phyloP scores from a whole-genome alignment of 768 basidiomycete genomes.

The Mycena kentingensis region DNA sequence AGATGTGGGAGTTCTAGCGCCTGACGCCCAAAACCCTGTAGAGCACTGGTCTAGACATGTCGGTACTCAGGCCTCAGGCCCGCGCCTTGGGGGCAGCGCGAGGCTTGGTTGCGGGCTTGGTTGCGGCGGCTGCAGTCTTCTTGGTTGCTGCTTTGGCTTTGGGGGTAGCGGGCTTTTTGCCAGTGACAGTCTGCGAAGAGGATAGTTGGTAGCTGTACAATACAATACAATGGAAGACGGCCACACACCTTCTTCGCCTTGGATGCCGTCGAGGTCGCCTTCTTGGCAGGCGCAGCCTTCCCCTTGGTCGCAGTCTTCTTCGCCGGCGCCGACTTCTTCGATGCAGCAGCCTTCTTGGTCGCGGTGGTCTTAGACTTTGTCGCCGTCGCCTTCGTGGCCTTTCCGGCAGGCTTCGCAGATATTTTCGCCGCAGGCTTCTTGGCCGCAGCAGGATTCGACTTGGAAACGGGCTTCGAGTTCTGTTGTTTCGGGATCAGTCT shows the following conservation, averaged over 20 bases:
- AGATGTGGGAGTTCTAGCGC: background rate
- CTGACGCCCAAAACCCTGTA: background rate
- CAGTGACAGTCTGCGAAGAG: slow-evolving; percentile 4
- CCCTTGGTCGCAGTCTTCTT: slow-evolving; percentile 8
- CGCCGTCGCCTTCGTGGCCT: slow-evolving; percentile 1
- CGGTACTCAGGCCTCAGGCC: too few species aligned
- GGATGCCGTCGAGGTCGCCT: slow-evolving; percentile 8
- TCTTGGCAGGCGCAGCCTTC: slow-evolving; percentile 12
- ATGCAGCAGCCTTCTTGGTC: slow-evolving; percentile 6
- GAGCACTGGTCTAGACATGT: too few species aligned
- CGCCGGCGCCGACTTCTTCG: background rate
- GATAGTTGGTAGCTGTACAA: background rate
- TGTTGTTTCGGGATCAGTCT: background rate
- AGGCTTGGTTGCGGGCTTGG: background rate
- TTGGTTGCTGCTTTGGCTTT: slow-evolving; percentile 13
- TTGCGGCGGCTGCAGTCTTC: slow-evolving; percentile 6
- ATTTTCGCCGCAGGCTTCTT: background rate
- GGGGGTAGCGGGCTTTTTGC: slow-evolving; percentile 13
- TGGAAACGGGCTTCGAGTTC: slow-evolving; percentile 4
- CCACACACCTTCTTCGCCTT: slow-evolving; percentile 21
- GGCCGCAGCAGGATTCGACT: too few species aligned
- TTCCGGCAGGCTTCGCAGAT: slow-evolving; percentile 5
- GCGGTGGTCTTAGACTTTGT: slow-evolving; percentile 7
- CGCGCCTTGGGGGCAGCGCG: background rate
- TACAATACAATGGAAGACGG: too few species aligned